phyloP scores from a whole-genome alignment of 352 stramenopile genomes.

The Pythium folliculosum region DNA sequence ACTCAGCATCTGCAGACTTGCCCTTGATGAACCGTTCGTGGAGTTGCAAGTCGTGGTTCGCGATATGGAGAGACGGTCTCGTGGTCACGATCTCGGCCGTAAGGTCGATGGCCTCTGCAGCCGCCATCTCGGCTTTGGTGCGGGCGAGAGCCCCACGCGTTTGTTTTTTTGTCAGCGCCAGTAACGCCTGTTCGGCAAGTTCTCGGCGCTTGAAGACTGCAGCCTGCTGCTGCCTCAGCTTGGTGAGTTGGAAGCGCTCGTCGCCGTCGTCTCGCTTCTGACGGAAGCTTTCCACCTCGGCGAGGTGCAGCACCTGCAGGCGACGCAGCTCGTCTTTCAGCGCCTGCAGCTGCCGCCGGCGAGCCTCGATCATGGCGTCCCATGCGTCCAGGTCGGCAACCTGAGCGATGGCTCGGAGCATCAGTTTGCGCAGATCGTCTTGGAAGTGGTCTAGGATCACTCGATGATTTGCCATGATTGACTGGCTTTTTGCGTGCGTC shows the following conservation, averaged over 20 bases:
- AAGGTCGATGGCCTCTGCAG: conserved; percentile 15
- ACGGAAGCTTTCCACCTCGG: conserved; percentile 60
- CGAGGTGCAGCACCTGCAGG: conserved; percentile 60
- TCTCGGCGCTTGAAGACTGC: conserved; percentile 50
- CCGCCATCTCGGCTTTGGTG: conserved; percentile 27
- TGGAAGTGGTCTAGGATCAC: conserved; percentile 57
- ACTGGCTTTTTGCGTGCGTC: conserved; percentile 43
- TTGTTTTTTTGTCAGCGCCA: conserved; percentile 33
- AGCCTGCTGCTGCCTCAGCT: conserved; percentile 56
- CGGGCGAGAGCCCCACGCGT: conserved; percentile 37
- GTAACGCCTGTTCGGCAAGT: conserved; percentile 39
- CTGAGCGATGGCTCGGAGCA: conserved; percentile 50
- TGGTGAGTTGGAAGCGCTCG: conserved; percentile 59
- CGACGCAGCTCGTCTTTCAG: conserved; percentile 58
- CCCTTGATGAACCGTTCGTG: conserved; percentile 72
- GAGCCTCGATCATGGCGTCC: conserved; percentile 63
- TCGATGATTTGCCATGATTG: conserved; percentile 41
- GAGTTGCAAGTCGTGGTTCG: conserved; percentile 69
- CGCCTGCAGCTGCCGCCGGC: conserved; percentile 56
- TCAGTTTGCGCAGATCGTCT: conserved; percentile 56
- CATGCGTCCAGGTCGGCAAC: conserved; percentile 64
- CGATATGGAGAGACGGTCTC: conserved; percentile 60
- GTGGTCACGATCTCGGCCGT: conserved; percentile 45
- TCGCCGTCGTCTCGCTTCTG: conserved; percentile 68
- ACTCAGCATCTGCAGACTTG: conserved; percentile 60